Conservation (phyloP, 257 asterid species). For the Solanum medicagineum region DNA sequence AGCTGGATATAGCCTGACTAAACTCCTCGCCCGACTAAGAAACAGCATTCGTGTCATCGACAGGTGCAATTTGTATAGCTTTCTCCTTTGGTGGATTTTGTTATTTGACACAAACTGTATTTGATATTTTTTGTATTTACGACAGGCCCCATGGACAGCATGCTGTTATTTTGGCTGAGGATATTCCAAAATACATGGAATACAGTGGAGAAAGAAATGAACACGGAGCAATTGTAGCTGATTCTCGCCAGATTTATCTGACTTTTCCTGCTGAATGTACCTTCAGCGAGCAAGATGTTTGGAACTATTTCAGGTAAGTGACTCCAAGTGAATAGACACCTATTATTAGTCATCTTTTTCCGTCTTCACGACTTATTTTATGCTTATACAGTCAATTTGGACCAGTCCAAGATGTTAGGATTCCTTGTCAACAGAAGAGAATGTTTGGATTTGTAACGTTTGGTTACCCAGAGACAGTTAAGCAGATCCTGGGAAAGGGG, state of each 20-base stretch:
- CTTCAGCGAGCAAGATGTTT: slow-evolving; percentile 68
- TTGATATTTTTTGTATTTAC: background rate
- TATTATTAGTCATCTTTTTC: background rate
- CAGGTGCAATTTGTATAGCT: slow-evolving; percentile 26
- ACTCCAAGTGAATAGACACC: background rate
- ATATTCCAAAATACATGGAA: slow-evolving; percentile 51
- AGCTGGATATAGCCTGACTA: slow-evolving; percentile 80
- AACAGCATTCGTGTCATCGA: slow-evolving; percentile 57
- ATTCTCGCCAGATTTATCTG: slow-evolving; percentile 71
- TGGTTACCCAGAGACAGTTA: slow-evolving; percentile 53
- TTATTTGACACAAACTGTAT: background rate
- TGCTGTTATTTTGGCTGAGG: slow-evolving; percentile 65
- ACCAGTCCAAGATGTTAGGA: slow-evolving; percentile 80
- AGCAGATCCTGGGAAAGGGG: slow-evolving; percentile 50
- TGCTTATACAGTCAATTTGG: slow-evolving; percentile 49
- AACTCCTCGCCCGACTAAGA: slow-evolving; percentile 65
- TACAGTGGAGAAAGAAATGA: slow-evolving; percentile 49
- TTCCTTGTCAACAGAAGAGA: slow-evolving; percentile 79
- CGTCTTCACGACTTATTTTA: background rate
- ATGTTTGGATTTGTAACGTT: slow-evolving; percentile 91
- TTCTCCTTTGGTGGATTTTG: background rate
- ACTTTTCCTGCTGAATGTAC: slow-evolving; percentile 86
- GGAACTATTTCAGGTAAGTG: slow-evolving; percentile 51
- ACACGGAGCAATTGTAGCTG: slow-evolving; percentile 58
- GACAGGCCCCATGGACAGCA: slow-evolving; percentile 92